Conservation (phyloP, 257 asterid genomes). For the Linaria vulgaris region DNA sequence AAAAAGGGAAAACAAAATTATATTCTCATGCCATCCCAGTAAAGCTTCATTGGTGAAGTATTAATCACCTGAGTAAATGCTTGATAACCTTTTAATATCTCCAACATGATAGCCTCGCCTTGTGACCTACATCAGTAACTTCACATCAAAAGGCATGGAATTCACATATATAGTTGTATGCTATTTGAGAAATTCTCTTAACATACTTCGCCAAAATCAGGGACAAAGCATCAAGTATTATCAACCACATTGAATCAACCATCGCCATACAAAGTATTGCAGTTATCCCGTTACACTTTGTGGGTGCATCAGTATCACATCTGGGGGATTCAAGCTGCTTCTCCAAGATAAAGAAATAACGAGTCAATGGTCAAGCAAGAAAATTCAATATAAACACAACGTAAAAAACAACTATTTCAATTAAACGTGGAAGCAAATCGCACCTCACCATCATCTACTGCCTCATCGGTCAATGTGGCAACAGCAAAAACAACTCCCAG, state of each 20-base stretch:
- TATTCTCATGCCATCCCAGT: conserved; percentile 3
- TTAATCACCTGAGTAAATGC: conserved; percentile 88
- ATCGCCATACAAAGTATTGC: conserved; percentile 74
- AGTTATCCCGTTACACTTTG: conserved; percentile 63
- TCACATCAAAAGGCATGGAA: conserved; percentile 28
- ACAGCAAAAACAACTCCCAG: conserved; percentile 92
- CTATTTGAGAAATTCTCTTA: conserved; percentile 28
- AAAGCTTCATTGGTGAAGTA: conserved; percentile 16
- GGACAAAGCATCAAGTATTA: conserved; percentile 90
- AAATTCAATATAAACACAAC: conserved; percentile 20
- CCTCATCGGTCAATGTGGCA: conserved; percentile 98
- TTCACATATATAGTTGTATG: conserved; percentile 14
- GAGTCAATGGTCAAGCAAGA: conserved; percentile 24
- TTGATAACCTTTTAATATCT: conserved; percentile 97
- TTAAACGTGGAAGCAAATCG: conserved; percentile 22
- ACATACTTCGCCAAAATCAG: conserved; percentile 81
- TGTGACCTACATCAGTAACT: conserved; percentile 63
- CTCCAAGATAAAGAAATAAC: conserved; percentile 33
- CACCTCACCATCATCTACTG: conserved; percentile 95
- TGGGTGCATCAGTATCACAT: conserved; percentile 68
- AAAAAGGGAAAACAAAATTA: conserved; percentile 6
- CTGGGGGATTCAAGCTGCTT: conserved; percentile 90
- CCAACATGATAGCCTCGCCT: conserved; percentile 97
- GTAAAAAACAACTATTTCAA: conserved; percentile 17
- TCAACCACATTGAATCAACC: conserved; percentile 94